A percentile compares a stretch with the other conserved stretches of the same genome.
These are phyloP conservation scores for Cladosporium sp. DNA, from an alignment of 2,329 filamentous ascomycete species.

Conservation along the genomic window DNA sequence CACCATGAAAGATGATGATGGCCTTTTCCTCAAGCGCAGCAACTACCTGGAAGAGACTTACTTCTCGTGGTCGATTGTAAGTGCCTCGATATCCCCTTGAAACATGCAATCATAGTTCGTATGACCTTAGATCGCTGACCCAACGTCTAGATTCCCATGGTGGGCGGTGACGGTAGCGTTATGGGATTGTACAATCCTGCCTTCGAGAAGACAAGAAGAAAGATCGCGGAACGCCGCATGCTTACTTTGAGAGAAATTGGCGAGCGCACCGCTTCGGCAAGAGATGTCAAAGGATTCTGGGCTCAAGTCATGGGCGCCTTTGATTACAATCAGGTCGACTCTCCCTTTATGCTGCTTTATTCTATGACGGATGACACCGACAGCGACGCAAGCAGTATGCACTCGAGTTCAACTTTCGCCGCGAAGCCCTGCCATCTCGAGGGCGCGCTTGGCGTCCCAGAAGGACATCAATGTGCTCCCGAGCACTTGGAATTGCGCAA, in stretches of 20 bases:
- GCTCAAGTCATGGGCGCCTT: constrained; percentile 66
- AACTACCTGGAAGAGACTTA: constrained; percentile 76
- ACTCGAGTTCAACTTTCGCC: constrained; percentile 64
- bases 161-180: constrained; percentile 72
- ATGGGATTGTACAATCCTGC: constrained; percentile 73
- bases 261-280: constrained; percentile 70
- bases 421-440: constrained; percentile 69
- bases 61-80: constrained; percentile 72
- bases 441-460: constrained; percentile 68
- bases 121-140: neutral
- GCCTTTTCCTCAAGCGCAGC: constrained; percentile 68
- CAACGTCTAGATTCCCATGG: constrained; percentile 60
- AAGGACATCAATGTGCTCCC: constrained; percentile 62
- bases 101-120: neutral
- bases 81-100: neutral
- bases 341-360: constrained; percentile 76
- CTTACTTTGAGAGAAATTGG: constrained; percentile 75
- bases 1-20: constrained; percentile 82
- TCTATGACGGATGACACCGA: constrained; percentile 71
- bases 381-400: constrained; percentile 70
- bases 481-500: constrained; percentile 66
- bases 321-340: constrained; percentile 72
- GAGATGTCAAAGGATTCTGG: constrained; percentile 74
- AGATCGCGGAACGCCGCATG: constrained; percentile 78
- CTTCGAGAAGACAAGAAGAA: constrained; percentile 77